phyloP scores from a whole-genome alignment of 2,329 filamentous ascomycete species.

The Epicoccum nigrum region DNA sequence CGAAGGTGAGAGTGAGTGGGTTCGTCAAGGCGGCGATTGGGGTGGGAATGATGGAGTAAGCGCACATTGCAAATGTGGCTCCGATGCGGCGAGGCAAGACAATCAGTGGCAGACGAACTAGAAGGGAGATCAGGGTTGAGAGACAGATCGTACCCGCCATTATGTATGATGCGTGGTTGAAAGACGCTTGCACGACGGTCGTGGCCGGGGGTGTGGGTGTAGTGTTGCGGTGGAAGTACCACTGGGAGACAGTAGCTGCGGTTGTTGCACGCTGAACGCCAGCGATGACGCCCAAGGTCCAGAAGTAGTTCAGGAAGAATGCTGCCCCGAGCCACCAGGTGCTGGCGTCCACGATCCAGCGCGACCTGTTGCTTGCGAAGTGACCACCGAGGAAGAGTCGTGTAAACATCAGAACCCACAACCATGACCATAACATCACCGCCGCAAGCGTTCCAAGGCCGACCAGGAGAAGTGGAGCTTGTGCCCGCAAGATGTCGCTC shows the following conservation, averaged over 20 bases:
- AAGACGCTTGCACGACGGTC: conserved; percentile 81
- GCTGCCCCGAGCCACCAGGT: conserved; percentile 95
- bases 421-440: conserved; percentile 90
- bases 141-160: conserved; percentile 93
- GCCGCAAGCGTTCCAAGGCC: conserved; percentile 77
- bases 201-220: conserved; percentile 77
- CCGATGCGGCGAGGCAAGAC: conserved; percentile 79
- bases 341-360: conserved; percentile 83
- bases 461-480: conserved; percentile 81
- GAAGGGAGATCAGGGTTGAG: conserved; percentile 78
- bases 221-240: conserved; percentile 96
- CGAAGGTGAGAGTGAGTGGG: conserved; percentile 88
- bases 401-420: conserved; percentile 96
- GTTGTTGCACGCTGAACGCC: conserved; percentile 90
- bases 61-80: conserved; percentile 70
- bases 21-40: conserved; percentile 87
- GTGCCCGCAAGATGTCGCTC: conserved; percentile 83
- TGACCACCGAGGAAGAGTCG: conserved; percentile 93
- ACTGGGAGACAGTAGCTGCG: conserved; percentile 94
- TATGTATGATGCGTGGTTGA: conserved; percentile 80
- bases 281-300: conserved; percentile 86
- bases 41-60: conserved; percentile 81
- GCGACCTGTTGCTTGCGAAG: conserved; percentile 59
- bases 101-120: conserved; percentile 83
- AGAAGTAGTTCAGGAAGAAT: conserved; percentile 93